Base-by-base conservation (phyloP, 1,139 yeast genomes). In the Sugiyamaella neomexicana region DNA sequence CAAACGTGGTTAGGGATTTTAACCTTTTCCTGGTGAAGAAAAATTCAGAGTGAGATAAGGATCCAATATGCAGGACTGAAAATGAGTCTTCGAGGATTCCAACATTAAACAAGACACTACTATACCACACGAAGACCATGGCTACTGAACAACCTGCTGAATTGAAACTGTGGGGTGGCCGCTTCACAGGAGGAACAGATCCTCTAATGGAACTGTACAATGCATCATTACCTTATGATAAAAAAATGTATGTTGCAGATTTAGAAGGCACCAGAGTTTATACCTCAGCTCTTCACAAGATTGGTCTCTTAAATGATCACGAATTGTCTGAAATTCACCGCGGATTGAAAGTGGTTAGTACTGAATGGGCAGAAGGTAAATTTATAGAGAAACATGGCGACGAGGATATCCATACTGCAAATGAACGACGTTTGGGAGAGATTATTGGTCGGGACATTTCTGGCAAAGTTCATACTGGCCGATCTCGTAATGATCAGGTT, bases 331-430 rank as follows among this genome's bases (percentile, higher is more conserved):
- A 86, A 65, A 90, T 95, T 62, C 97, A 91, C 72, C 72, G 80
- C 50, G 99, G 99, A 4, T 76, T 93, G 60, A 82, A 76, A 53
- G 71, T 73, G 36, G 87, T 93, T 62, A 78, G 81, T 62, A 74
- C 75, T 55, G 99, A 93, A 72, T 93, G 99, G 99, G 80, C 76
- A 32, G 66, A 72, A n/a, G 83, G 81, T 47, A 74, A 72, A 38
- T 93, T 93, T 72, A 86, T 78, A 32, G 96, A 88, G 71, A 87
- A 89, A 70, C 81, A 89, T 8, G 96, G 96, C 47, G 99, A 93
- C 71, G 99, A 93, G 73, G 99, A 93, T 69, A 93, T 93, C 63
- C 99, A 93, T 71, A 93, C 99, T 47, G 99, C 99, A 50, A 93
- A 93, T 69, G 99, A 93, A 76, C 87, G 99, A 76, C 81, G 99